Evolutionary conservation across 2,329 filamentous ascomycete species (phyloP).

Genomic region (Aureobasidium melanogenum): DNA sequence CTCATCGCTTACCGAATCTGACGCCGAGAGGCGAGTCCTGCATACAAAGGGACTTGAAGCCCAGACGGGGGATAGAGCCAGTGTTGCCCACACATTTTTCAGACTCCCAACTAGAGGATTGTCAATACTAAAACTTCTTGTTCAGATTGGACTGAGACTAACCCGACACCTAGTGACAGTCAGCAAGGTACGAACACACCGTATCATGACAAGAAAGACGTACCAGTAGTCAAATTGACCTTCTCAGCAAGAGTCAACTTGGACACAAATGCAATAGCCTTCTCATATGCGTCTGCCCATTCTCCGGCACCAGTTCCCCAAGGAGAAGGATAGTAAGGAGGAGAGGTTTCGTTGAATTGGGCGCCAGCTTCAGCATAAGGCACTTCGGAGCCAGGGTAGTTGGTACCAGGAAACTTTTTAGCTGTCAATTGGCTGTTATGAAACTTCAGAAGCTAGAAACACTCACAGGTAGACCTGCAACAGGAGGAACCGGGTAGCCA

Average conservation of each 20-base stretch:
- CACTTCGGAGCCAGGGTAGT: slow-evolving; percentile 20
- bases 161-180: slow-evolving; percentile 49
- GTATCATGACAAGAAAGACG: neutral
- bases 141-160: slow-evolving; percentile 24
- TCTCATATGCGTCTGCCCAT: slow-evolving; percentile 68
- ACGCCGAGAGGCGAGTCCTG: slow-evolving; percentile 80
- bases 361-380: slow-evolving; percentile 22
- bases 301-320: slow-evolving; percentile 68
- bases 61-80: slow-evolving; percentile 61
- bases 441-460: too few relatives aligned
- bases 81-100: slow-evolving; percentile 70
- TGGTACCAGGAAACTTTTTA: slow-evolving; percentile 19
- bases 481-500: slow-evolving; percentile 15
- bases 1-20: slow-evolving; percentile 48
- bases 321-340: slow-evolving; percentile 75
- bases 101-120: slow-evolving; percentile 47
- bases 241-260: slow-evolving; percentile 79
- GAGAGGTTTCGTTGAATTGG: slow-evolving; percentile 35
- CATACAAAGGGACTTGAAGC: slow-evolving; percentile 67
- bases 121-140: slow-evolving; percentile 15
- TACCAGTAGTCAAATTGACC: slow-evolving; percentile 86
- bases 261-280: slow-evolving; percentile 71
- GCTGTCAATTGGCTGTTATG: neutral
- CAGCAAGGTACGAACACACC: neutral
- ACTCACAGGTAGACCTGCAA: slow-evolving; percentile 16